These are phyloP conservation scores for Mucor racemosus DNA, from an alignment of 371 early-diverging fungal species.

Conservation along the genomic window DNA sequence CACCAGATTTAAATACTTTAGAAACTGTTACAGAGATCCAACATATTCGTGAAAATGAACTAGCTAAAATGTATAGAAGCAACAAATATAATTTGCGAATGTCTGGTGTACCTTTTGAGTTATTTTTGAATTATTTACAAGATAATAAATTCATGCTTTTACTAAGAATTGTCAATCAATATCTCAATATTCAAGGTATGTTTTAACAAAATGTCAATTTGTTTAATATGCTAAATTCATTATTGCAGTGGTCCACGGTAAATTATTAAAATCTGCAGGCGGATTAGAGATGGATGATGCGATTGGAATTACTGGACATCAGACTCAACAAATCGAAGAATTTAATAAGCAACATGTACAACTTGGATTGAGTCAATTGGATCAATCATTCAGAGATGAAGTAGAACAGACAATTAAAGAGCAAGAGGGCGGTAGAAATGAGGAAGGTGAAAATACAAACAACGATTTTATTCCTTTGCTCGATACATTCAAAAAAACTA, in stretches of 20 bases:
- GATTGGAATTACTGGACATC: conserved; percentile 82
- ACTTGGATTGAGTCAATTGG: conserved; percentile 41
- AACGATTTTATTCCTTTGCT: conserved; percentile 28
- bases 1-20: conserved; percentile 69
- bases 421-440: conserved; percentile 26
- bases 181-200: conserved; percentile 83
- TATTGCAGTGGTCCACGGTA: conserved; percentile 36
- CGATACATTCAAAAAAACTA: conserved; percentile 50
- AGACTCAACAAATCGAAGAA: conserved; percentile 77
- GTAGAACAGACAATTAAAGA: conserved; percentile 47
- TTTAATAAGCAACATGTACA: conserved; percentile 73
- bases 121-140: conserved; percentile 92
- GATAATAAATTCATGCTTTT: conserved; percentile 88
- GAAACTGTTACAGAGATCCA: conserved; percentile 69
- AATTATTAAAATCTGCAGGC: conserved; percentile 41
- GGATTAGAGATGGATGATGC: conserved; percentile 64
- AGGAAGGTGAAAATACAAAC: conserved; percentile 13
- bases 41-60: conserved; percentile 84
- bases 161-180: conserved; percentile 91
- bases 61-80: conserved; percentile 78
- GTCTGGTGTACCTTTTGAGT: conserved; percentile 88
- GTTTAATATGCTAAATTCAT: neutral
- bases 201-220: neutral
- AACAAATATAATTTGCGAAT: conserved; percentile 90
- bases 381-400: conserved; percentile 46